Evolutionary conservation across 371 early-diverging fungal genomes (phyloP).

Genomic region (Blakeslea trispora): DNA sequence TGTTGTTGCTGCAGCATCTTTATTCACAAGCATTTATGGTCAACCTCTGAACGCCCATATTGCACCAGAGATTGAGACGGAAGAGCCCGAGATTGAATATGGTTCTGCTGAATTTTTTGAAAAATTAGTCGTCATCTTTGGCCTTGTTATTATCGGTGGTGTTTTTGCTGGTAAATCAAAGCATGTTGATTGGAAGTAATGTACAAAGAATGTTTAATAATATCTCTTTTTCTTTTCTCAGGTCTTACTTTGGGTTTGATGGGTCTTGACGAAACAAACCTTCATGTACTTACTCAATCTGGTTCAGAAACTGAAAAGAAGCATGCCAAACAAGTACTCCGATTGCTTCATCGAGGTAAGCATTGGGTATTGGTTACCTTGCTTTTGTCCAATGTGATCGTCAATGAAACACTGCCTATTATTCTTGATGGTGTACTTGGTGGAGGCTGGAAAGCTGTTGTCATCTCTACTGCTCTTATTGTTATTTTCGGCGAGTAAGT

Average conservation of each 20-base stretch:
- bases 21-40: slow-evolving; percentile 25
- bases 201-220: background rate
- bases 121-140: slow-evolving; percentile 18
- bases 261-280: slow-evolving; percentile 73
- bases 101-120: slow-evolving; percentile 26
- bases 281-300: slow-evolving; percentile 71
- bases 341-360: slow-evolving; percentile 70
- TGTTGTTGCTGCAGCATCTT: slow-evolving; percentile 14
- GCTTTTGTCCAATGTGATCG: slow-evolving; percentile 87
- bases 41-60: slow-evolving; percentile 20
- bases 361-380: slow-evolving; percentile 91
- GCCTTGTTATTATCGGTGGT: slow-evolving; percentile 27
- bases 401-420: slow-evolving; percentile 95
- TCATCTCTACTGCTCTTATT: slow-evolving; percentile 86
- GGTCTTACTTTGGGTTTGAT: slow-evolving; percentile 86
- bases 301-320: slow-evolving; percentile 66
- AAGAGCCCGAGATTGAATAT: slow-evolving; percentile 24
- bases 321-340: slow-evolving; percentile 71
- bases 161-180: slow-evolving; percentile 30
- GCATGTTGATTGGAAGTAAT: no score
- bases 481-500: slow-evolving; percentile 93
- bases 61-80: slow-evolving; percentile 3
- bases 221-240: slow-evolving; percentile 15
- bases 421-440: slow-evolving; percentile 81
- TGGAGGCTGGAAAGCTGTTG: slow-evolving; percentile 83